A percentile compares a stretch with the other conserved stretches of the same genome.
Evolutionary conservation across 106 monocot genomes (phyloP).

Genomic region (Dendrobium chrysotoxum): DNA sequence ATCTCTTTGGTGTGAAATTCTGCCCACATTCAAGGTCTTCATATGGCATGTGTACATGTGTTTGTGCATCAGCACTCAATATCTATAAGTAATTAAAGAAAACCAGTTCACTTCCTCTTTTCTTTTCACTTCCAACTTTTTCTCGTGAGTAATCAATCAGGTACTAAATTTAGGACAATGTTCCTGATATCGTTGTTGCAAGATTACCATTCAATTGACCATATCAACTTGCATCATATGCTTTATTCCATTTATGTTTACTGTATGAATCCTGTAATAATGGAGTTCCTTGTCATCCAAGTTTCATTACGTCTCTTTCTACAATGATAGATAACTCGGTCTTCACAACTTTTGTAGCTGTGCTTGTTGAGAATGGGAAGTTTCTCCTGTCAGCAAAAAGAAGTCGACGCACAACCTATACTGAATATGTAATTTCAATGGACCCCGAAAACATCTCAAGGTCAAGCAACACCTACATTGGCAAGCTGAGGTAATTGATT

Average conservation of each 20-base stretch:
- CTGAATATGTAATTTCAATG: conserved; percentile 42
- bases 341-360: conserved; percentile 18
- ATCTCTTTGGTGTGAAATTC: no score
- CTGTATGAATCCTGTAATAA: no score
- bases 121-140: no score
- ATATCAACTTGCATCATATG: no score
- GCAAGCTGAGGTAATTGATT: conserved; percentile 52
- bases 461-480: conserved; percentile 53
- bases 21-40: no score
- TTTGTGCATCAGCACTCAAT: no score
- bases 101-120: no score
- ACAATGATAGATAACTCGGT: not conserved
- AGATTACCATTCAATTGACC: not conserved
- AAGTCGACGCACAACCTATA: conserved; percentile 36
- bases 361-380: conserved; percentile 67
- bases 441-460: conserved; percentile 49
- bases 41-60: no score
- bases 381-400: conserved; percentile 64
- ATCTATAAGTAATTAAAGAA: no score
- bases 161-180: not conserved
- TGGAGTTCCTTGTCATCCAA: not conserved
- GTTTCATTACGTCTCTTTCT: not conserved
- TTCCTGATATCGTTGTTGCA: not conserved
- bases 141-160: no score
- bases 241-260: no score